Evolutionary conservation across 2,329 filamentous ascomycete genomes (phyloP), one percentile per base, ranked within the genome.

Genomic region (Trichoderma arundinaceum): DNA sequence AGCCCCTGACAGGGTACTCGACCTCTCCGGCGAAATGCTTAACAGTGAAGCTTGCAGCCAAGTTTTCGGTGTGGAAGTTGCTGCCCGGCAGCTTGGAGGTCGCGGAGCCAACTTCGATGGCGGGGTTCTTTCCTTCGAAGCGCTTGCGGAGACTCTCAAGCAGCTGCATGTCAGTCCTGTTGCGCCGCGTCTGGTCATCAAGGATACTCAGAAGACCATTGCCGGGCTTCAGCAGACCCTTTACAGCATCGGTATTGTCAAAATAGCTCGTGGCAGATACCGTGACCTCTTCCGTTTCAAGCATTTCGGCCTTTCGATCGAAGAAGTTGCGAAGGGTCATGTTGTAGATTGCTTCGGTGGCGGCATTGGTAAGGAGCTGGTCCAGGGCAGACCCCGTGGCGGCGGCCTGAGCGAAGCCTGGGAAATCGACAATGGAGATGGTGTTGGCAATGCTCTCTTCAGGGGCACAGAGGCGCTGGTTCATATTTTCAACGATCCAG

Each of bases 11-110:
- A 2, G 92, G 89, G 74, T 99, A 99, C 68, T 99, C 95, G 5
- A 99, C 92, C 75, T 98, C 95, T 58, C 95, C 95, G 44, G 94
- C 94, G 77, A 96, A 99, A 77, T 99, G 95, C 77, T 91, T 93
- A 65, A 99, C 89, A 0, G 93, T 94, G 79, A 99, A 99, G 9
- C 86, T 86, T 5, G 92, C 90, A 0, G 91, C 84, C 0, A 87
- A 84, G 77, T 96, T 96, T 68, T 92, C 90, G 0, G 94, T 94
- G 57, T 90, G 82, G 77, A 97, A 97, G 76, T 97, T 97, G 80
- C 91, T 95, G 59, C 94, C 93, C 6, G 92, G 92, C 32, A 96
- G 83, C 69, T 90, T 88, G 33, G 91, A 86, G 0, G 88, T 94
- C 1, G 92, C 82, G 53, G 89, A 88, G 61, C 90, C 87, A 4